Evolutionary conservation across 1,284 basidiomycete species (phyloP), one percentile per base, ranked within the genome.

Genomic region (Gymnopus androsaceus): DNA sequence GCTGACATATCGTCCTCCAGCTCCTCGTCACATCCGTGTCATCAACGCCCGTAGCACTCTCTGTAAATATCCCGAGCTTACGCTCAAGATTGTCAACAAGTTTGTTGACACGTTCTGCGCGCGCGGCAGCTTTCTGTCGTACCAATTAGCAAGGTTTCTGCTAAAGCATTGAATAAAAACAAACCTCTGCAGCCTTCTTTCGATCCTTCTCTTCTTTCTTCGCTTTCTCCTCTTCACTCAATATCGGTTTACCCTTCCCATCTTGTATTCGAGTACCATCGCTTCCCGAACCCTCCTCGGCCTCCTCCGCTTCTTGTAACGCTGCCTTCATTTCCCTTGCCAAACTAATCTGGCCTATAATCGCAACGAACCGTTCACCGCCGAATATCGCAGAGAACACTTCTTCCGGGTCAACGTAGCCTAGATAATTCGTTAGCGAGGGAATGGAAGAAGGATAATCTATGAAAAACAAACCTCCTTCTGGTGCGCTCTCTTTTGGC

Each of bases 271-370:
- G 74, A 47, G 68, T 70, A 67, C 57, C 67, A 38, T 76, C 74
- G 46, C 68, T 69, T 66, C 60, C 67, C 19, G 64, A 72, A 6
- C 65, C 72, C 23, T 75, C 79, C 59, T 92, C 89, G 9, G 82
- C 85, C 54, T 90, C 87, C 49, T 91, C 91, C 15, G 93, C 95
- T 66, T 96, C 92, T 68, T 99, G 95, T 67, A 99, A 77, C 4
- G 95, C 95, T 5, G 94, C 85, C 76, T 99, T 99, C 97, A 99
- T 98, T 66, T 99, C 96, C 64, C 85, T 85, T 31, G 94, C 95
- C 63, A 94, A 76, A 54, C 88, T 90, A 63, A 93, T 89, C 53
- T 87, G 80, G 9, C 91, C 90, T 63, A 94, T 94, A 66, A 94
- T 90, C 2, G 90, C 87, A 42, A 86, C 72, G 69, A 94, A 95